These are phyloP conservation scores for Xerocomellus amylosporus DNA, from an alignment of 768 basidiomycete genomes.

Conservation along the genomic window DNA sequence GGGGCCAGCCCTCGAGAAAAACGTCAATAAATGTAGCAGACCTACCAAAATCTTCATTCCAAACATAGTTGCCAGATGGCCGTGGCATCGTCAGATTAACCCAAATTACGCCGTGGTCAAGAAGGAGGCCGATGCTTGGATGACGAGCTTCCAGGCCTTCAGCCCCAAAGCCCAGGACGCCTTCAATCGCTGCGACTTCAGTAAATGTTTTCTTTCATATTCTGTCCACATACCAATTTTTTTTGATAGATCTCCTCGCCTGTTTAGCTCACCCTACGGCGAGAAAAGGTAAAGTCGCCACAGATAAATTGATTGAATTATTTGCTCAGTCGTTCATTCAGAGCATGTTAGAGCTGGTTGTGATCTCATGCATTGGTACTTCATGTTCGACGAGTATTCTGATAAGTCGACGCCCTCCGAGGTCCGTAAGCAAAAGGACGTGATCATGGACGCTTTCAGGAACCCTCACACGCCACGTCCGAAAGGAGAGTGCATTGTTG, in stretches of 20 bases:
- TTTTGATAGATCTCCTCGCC: slow-evolving; percentile 9
- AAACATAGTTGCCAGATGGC: slow-evolving; percentile 10
- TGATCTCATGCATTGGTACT: slow-evolving; percentile 51
- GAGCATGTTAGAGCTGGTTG: slow-evolving; percentile 35
- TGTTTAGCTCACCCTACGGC: slow-evolving; percentile 6
- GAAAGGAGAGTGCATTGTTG: slow-evolving; percentile 12
- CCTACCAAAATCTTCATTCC: slow-evolving; percentile 9
- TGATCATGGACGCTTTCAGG: slow-evolving; percentile 19
- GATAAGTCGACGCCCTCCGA: slow-evolving; percentile 36
- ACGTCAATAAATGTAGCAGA: background rate
- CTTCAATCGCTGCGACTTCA: slow-evolving; percentile 11
- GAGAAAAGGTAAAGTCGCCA: slow-evolving; percentile 6
- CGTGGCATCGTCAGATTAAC: slow-evolving; percentile 11
- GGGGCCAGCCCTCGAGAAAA: background rate
- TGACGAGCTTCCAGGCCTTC: slow-evolving; percentile 7
- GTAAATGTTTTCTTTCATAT: background rate
- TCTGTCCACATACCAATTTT: background rate
- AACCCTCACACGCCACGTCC: slow-evolving; percentile 11
- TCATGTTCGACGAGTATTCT: slow-evolving; percentile 49
- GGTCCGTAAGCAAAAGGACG: slow-evolving; percentile 25
- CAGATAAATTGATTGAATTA: no score
- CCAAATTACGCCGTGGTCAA: background rate
- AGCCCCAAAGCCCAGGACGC: slow-evolving; percentile 10
- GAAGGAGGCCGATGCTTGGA: slow-evolving; percentile 9
- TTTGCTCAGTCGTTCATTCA: background rate